Evolutionary conservation across 2,329 filamentous ascomycete species (phyloP), one percentile per base, ranked within the genome.

Genomic region (Fusarium keratoplasticum): DNA sequence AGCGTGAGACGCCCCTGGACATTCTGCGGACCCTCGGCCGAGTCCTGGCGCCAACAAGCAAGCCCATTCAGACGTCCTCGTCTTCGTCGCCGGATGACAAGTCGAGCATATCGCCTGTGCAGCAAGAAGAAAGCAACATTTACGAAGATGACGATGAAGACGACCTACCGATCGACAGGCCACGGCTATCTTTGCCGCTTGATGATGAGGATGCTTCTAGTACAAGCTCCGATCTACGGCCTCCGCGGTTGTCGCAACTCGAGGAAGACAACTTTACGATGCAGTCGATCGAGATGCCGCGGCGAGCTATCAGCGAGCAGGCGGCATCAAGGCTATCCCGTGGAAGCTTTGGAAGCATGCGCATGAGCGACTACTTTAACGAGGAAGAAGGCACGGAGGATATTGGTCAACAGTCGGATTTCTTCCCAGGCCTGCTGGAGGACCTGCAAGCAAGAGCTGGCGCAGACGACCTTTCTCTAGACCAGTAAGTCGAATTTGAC

Each of bases 231-330:
- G 83, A 89, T 25, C 76, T 90, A 64, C 84, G 84, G 42, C 88
- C 88, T 10, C 90, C 90, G 35, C 85, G 84, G 61, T 86, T 88
- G 59, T 87, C 87, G 35, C 84, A 86, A 11, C 77, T 92, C 27
- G 89, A 91, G 64, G 88, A 91, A 29, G 88, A 90, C 47, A 88
- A 91, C 72, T 86, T 86, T 70, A 92, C 90, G 0, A 80, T 87
- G 44, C 86, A 88, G 68, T 91, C 90, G 2, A 86, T 92, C 31
- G 91, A 92, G 80, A 77, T 91, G 58, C 87, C 89, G 9, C 84
- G 90, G 31, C 83, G 90, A 58, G 87, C 86, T 18, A 77, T 82
- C 40, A 87, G 82, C 61, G 87, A 90, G 67, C 71, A 84, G 55
- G 84, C 84, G 0, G 78, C 81, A 5, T 82, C 83, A 5, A 81